A percentile compares a stretch with the other conserved stretches of the same genome.
phyloP scores from a whole-genome alignment of 306 rosid genomes.

The Vigna mungo region DNA sequence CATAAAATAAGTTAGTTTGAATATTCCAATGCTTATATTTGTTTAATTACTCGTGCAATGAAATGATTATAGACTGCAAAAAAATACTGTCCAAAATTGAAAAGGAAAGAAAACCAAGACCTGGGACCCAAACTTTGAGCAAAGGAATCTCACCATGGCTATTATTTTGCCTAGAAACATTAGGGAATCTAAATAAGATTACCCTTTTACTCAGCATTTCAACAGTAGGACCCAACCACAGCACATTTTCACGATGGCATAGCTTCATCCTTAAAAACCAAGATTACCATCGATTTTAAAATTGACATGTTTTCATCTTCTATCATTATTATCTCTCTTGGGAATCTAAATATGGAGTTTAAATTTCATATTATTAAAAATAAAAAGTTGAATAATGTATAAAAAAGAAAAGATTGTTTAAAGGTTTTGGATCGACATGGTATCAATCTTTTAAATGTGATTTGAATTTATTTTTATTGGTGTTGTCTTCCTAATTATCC shows the following conservation, averaged over 20 bases:
- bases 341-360: too few species aligned
- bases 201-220: slow-evolving; percentile 27
- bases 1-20: not conserved
- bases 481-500: too few species aligned
- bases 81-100: slow-evolving; percentile 14
- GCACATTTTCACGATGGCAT: slow-evolving; percentile 3
- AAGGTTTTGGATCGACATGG: too few species aligned
- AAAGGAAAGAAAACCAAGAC: slow-evolving; percentile 2
- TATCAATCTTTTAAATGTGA: too few species aligned
- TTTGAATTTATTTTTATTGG: too few species aligned
- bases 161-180: slow-evolving; percentile 16
- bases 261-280: not conserved
- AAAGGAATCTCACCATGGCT: slow-evolving; percentile 39
- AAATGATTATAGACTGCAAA: slow-evolving; percentile 24
- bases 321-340: not conserved
- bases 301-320: not conserved
- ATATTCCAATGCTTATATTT: slow-evolving; percentile 18
- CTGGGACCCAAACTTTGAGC: slow-evolving; percentile 42
- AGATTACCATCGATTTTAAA: not conserved
- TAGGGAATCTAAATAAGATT: slow-evolving; percentile 36
- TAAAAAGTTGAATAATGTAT: too few species aligned
- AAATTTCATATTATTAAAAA: too few species aligned
- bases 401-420: too few species aligned
- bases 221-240: slow-evolving; percentile 38
- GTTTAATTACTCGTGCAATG: slow-evolving; percentile 30